Conservation (phyloP, 768 basidiomycete genomes). For the Tylopilus balloui region DNA sequence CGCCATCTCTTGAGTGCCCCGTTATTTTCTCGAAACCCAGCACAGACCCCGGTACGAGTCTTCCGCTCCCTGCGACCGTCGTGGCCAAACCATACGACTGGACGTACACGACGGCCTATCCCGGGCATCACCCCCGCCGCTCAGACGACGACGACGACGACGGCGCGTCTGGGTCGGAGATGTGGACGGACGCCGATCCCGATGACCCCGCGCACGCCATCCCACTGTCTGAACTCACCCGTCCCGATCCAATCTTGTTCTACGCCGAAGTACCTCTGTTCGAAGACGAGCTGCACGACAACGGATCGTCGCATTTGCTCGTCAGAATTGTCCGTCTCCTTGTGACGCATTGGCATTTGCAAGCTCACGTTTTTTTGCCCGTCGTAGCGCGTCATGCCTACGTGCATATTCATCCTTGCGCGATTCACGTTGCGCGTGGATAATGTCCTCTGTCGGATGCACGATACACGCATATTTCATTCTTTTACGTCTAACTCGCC, state of each 20-base stretch:
- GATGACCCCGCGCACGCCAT: conserved; percentile 59
- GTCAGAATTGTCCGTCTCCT: conserved; percentile 74
- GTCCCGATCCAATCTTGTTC: conserved; percentile 95
- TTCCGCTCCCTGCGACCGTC: conserved; percentile 68
- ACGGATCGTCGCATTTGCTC: conserved; percentile 81
- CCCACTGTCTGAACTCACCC: conserved; percentile 78
- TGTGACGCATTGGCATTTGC: neutral
- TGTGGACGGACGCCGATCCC: conserved; percentile 55
- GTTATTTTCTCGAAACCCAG: too few species aligned
- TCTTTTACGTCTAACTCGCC: conserved; percentile 62
- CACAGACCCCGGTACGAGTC: conserved; percentile 58
- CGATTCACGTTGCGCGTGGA: conserved; percentile 95
- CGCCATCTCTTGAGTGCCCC: too few species aligned
- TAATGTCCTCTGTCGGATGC: conserved; percentile 84
- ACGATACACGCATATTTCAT: conserved; percentile 88
- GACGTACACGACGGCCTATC: conserved; percentile 92
- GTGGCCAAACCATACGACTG: conserved; percentile 90
- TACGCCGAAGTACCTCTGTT: conserved; percentile 93
- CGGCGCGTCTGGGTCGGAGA: conserved; percentile 16
- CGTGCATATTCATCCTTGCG: conserved; percentile 84
- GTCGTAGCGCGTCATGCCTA: conserved; percentile 96
- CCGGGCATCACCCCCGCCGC: conserved; percentile 46
- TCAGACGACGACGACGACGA: neutral
- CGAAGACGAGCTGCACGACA: conserved; percentile 97
- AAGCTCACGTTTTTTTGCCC: neutral